phyloP scores from a whole-genome alignment of 331 rosid genomes.

The Malus hybrid region DNA sequence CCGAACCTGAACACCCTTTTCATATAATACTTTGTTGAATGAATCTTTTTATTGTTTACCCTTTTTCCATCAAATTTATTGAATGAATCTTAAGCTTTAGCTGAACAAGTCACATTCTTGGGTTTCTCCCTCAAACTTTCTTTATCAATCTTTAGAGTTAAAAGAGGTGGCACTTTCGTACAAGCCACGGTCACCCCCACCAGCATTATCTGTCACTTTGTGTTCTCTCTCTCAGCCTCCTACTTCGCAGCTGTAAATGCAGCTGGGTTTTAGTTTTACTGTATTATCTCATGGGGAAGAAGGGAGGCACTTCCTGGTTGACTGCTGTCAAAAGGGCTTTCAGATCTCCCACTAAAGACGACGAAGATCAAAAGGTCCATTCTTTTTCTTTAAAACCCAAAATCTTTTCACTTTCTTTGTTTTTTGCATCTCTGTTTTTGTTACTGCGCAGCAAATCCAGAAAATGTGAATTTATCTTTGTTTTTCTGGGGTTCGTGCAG shows the following conservation, averaged over 20 bases:
- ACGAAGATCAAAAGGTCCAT: slow-evolving; percentile 37
- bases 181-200: slow-evolving; percentile 15
- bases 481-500: slow-evolving; percentile 28
- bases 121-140: neutral
- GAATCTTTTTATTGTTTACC: no score
- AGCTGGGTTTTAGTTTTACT: slow-evolving; percentile 36
- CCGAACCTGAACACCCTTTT: no score
- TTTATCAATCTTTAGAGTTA: slow-evolving; percentile 11
- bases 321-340: slow-evolving; percentile 98
- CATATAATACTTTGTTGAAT: no score
- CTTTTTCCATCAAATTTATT: neutral
- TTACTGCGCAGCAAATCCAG: neutral
- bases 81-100: neutral
- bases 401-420: neutral
- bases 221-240: neutral
- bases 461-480: neutral
- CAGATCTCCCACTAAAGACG: slow-evolving; percentile 95
- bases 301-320: slow-evolving; percentile 79
- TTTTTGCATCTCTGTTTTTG: neutral
- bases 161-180: slow-evolving; percentile 5
- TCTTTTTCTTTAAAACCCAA: neutral
- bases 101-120: slow-evolving; percentile 3
- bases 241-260: slow-evolving; percentile 39
- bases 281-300: slow-evolving; percentile 76
- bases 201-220: slow-evolving; percentile 20